These are phyloP conservation scores for Effrenium voratum DNA, from an alignment of 73 alveolate species.

Conservation along the genomic window DNA sequence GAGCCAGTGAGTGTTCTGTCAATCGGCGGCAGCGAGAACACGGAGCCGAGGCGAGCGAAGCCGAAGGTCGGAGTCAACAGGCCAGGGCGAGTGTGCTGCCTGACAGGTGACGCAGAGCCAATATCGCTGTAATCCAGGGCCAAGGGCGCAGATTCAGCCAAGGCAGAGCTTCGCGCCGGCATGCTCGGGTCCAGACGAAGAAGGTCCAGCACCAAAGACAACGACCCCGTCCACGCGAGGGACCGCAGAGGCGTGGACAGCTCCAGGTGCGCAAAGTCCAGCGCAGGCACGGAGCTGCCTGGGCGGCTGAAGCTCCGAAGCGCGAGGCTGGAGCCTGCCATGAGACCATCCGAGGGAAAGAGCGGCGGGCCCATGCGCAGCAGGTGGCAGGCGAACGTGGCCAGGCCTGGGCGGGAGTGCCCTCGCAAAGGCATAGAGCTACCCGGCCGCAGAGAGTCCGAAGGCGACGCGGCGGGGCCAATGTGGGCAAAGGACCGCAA, in stretches of 20 bases:
- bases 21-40: conserved; percentile 34
- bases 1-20: neutral
- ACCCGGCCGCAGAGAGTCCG: neutral
- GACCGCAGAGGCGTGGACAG: neutral
- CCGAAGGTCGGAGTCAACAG: neutral
- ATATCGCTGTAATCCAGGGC: conserved; percentile 14
- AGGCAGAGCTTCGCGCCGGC: neutral
- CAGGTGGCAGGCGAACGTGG: neutral
- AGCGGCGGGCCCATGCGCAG: neutral
- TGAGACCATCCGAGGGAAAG: neutral
- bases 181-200: neutral
- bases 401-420: neutral
- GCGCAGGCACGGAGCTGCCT: neutral
- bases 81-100: neutral
- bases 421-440: neutral
- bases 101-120: too few relatives aligned
- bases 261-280: neutral
- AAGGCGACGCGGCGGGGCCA: neutral
- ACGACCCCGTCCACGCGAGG: neutral
- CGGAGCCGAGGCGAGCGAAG: conserved; percentile 26
- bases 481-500: neutral
- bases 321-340: neutral
- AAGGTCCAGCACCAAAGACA: neutral
- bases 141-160: neutral
- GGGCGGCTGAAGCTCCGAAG: neutral